Conservation (phyloP, 257 asterid species). For the Vinca minor region DNA sequence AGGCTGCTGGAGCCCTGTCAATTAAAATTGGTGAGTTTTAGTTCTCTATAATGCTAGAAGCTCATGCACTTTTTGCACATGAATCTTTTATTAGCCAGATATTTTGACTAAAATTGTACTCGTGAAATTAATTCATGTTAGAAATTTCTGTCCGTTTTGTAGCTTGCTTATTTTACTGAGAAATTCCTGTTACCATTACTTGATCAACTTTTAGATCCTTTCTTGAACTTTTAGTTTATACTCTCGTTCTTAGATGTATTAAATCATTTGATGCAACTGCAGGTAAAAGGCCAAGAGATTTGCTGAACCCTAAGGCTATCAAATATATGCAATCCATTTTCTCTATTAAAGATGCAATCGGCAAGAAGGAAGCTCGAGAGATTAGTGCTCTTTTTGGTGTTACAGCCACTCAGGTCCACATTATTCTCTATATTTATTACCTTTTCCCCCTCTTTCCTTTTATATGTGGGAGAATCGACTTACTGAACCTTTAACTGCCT, state of each 20-base stretch:
- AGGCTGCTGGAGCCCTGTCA: slow-evolving; percentile 99
- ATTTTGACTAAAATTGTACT: background rate
- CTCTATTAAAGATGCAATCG: slow-evolving; percentile 72
- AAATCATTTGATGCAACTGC: slow-evolving; percentile 16
- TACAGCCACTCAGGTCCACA: slow-evolving; percentile 82
- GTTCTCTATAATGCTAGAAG: background rate
- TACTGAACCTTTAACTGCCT: background rate
- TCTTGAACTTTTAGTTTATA: background rate
- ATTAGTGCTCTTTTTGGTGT: slow-evolving; percentile 90
- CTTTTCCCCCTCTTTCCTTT: background rate
- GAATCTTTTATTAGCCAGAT: background rate
- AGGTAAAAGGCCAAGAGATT: slow-evolving; percentile 97
- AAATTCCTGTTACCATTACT: background rate
- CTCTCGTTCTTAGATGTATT: slow-evolving; percentile 5
- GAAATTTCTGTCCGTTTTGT: too few relatives aligned
- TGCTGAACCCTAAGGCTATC: slow-evolving; percentile 88
- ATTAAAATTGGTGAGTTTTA: slow-evolving; percentile 75
- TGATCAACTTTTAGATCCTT: background rate
- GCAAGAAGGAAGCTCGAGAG: slow-evolving; percentile 88
- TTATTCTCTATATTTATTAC: background rate
- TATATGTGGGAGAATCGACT: slow-evolving; percentile 1
- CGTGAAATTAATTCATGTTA: background rate
- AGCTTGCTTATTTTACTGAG: too few relatives aligned
- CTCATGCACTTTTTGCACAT: background rate
- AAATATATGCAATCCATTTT: slow-evolving; percentile 83